phyloP scores from a whole-genome alignment of 2,329 filamentous ascomycete genomes.

The Alternaria incomplexa region DNA sequence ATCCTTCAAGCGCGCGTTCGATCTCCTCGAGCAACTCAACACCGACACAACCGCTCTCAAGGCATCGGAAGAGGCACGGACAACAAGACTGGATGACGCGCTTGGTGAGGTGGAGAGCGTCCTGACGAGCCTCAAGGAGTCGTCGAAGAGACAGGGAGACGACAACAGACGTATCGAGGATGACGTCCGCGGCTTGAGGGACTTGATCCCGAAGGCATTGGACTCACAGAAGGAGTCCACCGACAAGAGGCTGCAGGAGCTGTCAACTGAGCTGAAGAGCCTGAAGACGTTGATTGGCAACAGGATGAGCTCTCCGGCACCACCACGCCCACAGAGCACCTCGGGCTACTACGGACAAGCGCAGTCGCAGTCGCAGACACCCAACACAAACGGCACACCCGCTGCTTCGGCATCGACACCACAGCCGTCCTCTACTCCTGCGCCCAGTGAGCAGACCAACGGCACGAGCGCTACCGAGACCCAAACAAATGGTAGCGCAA shows the following conservation, averaged over 20 bases:
- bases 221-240: constrained; percentile 85
- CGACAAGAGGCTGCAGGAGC: constrained; percentile 80
- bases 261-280: constrained; percentile 87
- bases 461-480: constrained; percentile 20
- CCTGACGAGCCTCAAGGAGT: constrained; percentile 79
- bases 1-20: constrained; percentile 90
- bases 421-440: constrained; percentile 19
- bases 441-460: constrained; percentile 30
- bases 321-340: constrained; percentile 29
- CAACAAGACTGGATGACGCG: constrained; percentile 80
- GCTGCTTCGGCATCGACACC: constrained; percentile 24
- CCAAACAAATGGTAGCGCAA: constrained; percentile 27
- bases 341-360: constrained; percentile 33
- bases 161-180: constrained; percentile 86
- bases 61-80: constrained; percentile 81
- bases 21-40: constrained; percentile 87
- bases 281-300: constrained; percentile 84
- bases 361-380: constrained; percentile 26
- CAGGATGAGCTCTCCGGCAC: constrained; percentile 54
- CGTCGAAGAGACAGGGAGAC: constrained; percentile 81
- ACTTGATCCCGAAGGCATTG: constrained; percentile 85
- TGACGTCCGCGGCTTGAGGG: constrained; percentile 82
- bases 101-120: constrained; percentile 85
- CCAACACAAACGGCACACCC: constrained; percentile 36
- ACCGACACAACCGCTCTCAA: constrained; percentile 91